Base-by-base conservation (phyloP, 2,329 filamentous ascomycete species). In the Trichoderma aggressivum region DNA sequence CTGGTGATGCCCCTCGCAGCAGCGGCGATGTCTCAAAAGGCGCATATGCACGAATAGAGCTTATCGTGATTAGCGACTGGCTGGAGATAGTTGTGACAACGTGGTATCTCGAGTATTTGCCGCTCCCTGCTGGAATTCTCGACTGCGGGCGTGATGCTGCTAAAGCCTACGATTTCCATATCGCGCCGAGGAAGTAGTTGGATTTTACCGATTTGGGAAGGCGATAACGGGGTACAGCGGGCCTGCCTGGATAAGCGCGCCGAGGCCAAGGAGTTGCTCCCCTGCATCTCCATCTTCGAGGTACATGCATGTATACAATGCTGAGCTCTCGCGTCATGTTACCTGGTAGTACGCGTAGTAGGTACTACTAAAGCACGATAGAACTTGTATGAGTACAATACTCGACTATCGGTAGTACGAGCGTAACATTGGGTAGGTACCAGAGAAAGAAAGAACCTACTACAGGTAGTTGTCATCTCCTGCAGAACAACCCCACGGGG, bases 171-270 rank as follows among this genome's bases (percentile, higher is more conserved):
- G 56, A 24, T 58, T 66, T 39, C 24, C 11, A 30, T 36, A 55
- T 39, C 63, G 50, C 47, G 50, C 28, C 63, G 47, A 67, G 53
- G 24, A 47, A 16, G 43, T n/a, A 26, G 34, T 56, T 60, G 63
- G 63, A 68, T 28, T 28, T 69, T 61, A 21, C 66, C 66, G 11
- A 3, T 69, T 69, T 32, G 18, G 65, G 65, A 24, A 68, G 65
- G 65, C 60, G 55, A 21, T 43, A 47, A 43, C 8, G 56, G 56
- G 30, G 36, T 24, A 3, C 53, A 43, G 50, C 53, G 64, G 50
- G 50, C 63, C 62, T 65, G 62, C 62, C 63, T 67, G 63, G 63
- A 67, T 67, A 67, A 67, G 53, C 36, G 64, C 53, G n/a, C 55
- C 53, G 64, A 67, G 53, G n/a, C 64, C 55, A 59, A 47, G 64